Evolutionary conservation across 2,329 filamentous ascomycete genomes (phyloP), one percentile per base, ranked within the genome.

Genomic region (Pseudocercospora cruenta): DNA sequence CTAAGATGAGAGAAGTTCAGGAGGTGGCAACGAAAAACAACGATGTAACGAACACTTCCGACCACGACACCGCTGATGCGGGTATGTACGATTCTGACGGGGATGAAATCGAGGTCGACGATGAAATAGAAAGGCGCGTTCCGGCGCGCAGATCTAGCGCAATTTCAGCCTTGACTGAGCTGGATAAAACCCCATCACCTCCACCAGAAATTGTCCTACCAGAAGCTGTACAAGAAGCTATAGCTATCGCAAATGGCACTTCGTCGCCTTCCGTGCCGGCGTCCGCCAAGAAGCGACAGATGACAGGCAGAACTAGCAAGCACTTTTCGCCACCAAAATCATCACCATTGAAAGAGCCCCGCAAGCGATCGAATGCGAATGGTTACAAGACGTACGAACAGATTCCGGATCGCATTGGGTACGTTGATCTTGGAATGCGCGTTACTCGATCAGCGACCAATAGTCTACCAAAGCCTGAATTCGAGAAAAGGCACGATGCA

Each of bases 291-390:
- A 75, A 73, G 62, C 73, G 75, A 2, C 76, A 75, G 64, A 74
- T 73, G 67, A 78, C 77, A 2, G 75, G 76, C 9, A 70, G 65
- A 26, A 76, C 69, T 8, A 77, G 74, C 47, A 73, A 74, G 59
- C 77, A 78, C 65, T 78, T 78, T 58, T 66, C 71, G 2, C 68
- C 63, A 19, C 43, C 51, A 49, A 49, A 49, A 31, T 9, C 58
- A 21, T 51, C 24, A 2, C 22, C 26, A n/a, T 26, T 12, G 24
- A 55, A 55, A 31, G 26, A 55, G 51, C 24, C 51, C 2, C 22
- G 22, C 12, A 31, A 55, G 24, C 26, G 16, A n/a, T 33, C 26
- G 16, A 9, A 0, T 16, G 51, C 51, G 19, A 10, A 22, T 24
- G 19, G 39, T 14, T 51, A 49, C 43, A 63, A 58, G 19, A 21